These are phyloP conservation scores for Pogostemon cablin DNA, from an alignment of 257 asterid genomes.

Conservation along the genomic window DNA sequence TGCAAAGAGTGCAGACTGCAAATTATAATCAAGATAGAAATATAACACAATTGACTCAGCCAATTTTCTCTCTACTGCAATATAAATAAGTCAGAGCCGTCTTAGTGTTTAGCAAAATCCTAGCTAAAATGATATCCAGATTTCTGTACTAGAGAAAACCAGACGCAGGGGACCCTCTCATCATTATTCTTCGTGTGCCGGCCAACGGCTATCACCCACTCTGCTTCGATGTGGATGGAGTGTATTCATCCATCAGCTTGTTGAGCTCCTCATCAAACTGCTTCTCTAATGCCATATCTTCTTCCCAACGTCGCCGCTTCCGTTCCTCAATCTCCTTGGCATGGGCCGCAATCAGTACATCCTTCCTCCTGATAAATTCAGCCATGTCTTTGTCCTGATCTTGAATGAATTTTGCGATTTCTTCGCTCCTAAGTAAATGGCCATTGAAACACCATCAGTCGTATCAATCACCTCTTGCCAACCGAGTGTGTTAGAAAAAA, in stretches of 20 bases:
- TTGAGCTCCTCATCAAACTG: constrained; percentile 42
- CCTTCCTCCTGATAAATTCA: constrained; percentile 41
- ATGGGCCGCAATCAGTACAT: constrained; percentile 42
- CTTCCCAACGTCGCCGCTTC: constrained; percentile 45
- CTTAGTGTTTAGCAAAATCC: not conserved
- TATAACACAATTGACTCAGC: not conserved
- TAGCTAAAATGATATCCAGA: not conserved
- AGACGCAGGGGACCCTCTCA: too few relatives aligned
- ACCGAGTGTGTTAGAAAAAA: not conserved
- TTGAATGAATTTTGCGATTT: constrained; percentile 38
- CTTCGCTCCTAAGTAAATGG: constrained; percentile 46
- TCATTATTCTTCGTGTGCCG: too few relatives aligned
- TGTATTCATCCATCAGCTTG: constrained; percentile 44
- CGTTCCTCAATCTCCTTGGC: constrained; percentile 41
- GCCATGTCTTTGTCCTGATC: constrained; percentile 50
- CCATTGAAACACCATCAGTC: not conserved
- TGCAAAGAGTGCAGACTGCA: not conserved
- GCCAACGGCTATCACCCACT: not conserved
- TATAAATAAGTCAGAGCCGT: not conserved
- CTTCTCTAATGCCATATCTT: constrained; percentile 49
- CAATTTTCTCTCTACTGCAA: not conserved
- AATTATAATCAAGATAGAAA: not conserved
- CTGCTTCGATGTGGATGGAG: constrained; percentile 28
- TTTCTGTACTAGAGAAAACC: too few relatives aligned
- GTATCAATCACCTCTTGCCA: too few relatives aligned